Percentiles rank a stretch among this genome's conserved stretches.
phyloP scores from a whole-genome alignment of 176 grass and related monocot species.

The Phoenix dactylifera region DNA sequence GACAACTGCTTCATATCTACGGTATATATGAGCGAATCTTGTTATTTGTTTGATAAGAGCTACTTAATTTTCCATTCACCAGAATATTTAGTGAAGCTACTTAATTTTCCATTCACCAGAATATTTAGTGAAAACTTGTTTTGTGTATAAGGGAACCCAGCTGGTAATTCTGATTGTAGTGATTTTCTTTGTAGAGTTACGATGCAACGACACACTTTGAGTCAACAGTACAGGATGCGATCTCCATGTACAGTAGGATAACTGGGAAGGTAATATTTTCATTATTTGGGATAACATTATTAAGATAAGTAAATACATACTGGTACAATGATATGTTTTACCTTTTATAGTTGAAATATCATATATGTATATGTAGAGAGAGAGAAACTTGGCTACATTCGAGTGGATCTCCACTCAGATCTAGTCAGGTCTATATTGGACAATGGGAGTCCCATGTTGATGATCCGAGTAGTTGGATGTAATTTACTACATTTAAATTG shows the following conservation, averaged over 20 bases:
- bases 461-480: too few relatives aligned
- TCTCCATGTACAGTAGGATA: constrained; percentile 65
- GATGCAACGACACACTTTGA: constrained; percentile 96
- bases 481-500: too few relatives aligned
- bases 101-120: too few relatives aligned
- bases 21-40: constrained; percentile 33
- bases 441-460: too few relatives aligned
- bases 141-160: too few relatives aligned
- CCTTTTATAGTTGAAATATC: neutral
- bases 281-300: constrained; percentile 6
- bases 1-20: constrained; percentile 90
- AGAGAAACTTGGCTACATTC: too few relatives aligned
- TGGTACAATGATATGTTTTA: neutral
- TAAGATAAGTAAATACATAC: neutral
- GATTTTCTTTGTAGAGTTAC: constrained; percentile 51
- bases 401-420: too few relatives aligned
- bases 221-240: constrained; percentile 86
- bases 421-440: too few relatives aligned
- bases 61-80: neutral
- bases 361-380: too few relatives aligned
- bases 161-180: too few relatives aligned
- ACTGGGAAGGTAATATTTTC: constrained; percentile 73
- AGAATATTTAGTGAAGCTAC: too few relatives aligned
- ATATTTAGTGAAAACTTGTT: too few relatives aligned
- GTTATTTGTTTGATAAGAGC: neutral